Evolutionary conservation across 73 alveolate species (phyloP).

Genomic region (Tetrahymena thermophila): DNA sequence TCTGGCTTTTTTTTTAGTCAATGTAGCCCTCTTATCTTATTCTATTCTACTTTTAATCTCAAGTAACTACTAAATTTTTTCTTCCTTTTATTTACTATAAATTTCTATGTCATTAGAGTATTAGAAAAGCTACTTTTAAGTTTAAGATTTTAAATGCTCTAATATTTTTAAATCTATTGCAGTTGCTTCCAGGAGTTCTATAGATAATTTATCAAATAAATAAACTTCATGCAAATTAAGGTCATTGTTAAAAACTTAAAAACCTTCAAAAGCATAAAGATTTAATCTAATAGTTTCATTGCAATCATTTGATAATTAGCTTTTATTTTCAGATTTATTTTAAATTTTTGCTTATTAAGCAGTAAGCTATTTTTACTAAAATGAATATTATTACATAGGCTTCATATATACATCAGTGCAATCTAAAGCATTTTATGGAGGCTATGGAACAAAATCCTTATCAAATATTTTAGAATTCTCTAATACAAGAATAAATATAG

Average conservation of each 20-base stretch:
- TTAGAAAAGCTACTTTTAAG: background rate
- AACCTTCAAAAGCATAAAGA: background rate
- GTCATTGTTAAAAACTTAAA: background rate
- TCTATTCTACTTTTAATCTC: background rate
- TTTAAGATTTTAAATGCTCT: background rate
- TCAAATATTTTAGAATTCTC: background rate
- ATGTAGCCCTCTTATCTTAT: background rate
- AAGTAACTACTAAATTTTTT: background rate
- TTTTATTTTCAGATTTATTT: background rate
- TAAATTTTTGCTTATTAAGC: too few relatives aligned
- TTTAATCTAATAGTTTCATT: background rate
- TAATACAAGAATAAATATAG: background rate
- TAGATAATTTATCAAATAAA: background rate
- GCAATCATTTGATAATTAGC: background rate
- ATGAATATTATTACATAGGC: background rate
- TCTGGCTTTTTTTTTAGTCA: background rate
- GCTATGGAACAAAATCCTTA: background rate
- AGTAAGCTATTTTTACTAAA: background rate
- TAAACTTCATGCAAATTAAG: background rate
- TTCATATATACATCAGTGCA: background rate
- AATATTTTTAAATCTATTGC: background rate
- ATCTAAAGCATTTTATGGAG: background rate
- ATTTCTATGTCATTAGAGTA: background rate
- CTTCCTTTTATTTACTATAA: background rate
- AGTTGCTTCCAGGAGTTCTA: background rate